Percentiles rank a stretch among this genome's conserved stretches.
Evolutionary conservation across 208 protist species (phyloP).

Genomic region (Acanthamoeba castellanii): DNA sequence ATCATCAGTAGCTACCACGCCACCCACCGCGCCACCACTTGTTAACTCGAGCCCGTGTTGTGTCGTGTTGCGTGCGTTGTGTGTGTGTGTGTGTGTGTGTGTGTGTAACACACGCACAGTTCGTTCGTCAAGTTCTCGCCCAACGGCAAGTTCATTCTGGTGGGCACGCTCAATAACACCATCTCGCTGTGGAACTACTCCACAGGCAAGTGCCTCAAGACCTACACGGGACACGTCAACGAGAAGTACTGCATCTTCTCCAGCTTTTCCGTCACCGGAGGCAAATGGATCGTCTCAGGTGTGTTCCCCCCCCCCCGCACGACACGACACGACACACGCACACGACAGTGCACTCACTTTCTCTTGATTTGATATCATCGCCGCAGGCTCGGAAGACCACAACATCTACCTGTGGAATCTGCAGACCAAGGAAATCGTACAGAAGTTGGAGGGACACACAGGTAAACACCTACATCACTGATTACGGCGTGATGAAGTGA

Average conservation of each 20-base stretch:
- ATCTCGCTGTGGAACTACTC: conserved; percentile 90
- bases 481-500: neutral
- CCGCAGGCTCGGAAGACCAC: conserved; percentile 88
- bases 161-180: conserved; percentile 85
- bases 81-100: neutral
- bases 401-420: conserved; percentile 90
- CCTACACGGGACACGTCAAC: conserved; percentile 90
- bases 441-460: conserved; percentile 88
- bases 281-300: conserved; percentile 85
- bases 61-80: too few species aligned
- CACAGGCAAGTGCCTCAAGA: conserved; percentile 87
- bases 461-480: conserved; percentile 35
- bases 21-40: neutral
- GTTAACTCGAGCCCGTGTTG: neutral
- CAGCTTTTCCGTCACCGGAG: conserved; percentile 87
- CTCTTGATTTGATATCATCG: too few species aligned
- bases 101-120: conserved; percentile 10
- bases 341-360: neutral
- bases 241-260: conserved; percentile 89
- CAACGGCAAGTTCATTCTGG: conserved; percentile 91
- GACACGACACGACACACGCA: neutral
- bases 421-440: conserved; percentile 88
- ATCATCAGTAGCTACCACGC: neutral
- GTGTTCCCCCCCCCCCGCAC: neutral
- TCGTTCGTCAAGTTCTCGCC: conserved; percentile 92